A percentile compares a stretch with the other conserved stretches of the same genome.
Evolutionary conservation across 2,329 filamentous ascomycete genomes (phyloP).

Genomic region (Sporothrix dimorphospora): DNA sequence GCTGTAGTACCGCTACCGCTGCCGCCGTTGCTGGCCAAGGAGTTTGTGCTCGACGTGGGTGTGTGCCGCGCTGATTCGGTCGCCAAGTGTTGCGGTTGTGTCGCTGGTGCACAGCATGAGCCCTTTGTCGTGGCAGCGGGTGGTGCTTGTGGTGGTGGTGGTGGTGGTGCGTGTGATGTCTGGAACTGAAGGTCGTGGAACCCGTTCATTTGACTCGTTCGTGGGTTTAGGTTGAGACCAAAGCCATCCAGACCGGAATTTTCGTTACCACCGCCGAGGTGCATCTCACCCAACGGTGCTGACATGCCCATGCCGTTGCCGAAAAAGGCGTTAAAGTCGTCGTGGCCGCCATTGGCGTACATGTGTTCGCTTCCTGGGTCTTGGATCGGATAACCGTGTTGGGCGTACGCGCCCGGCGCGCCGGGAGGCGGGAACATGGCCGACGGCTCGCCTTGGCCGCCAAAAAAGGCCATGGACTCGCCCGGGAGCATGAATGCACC

Average conservation of each 20-base stretch:
- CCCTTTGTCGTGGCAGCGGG: slow-evolving; percentile 5
- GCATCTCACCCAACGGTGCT: slow-evolving; percentile 5
- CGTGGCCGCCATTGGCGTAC: slow-evolving; percentile 8
- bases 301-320: slow-evolving; percentile 17
- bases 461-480: not conserved
- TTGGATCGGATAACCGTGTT: slow-evolving; percentile 16
- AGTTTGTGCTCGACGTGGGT: slow-evolving; percentile 32
- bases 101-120: slow-evolving; percentile 30
- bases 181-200: slow-evolving; percentile 10
- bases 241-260: not conserved
- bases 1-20: slow-evolving; percentile 1
- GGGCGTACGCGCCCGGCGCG: not conserved
- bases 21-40: slow-evolving; percentile 28
- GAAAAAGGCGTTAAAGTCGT: slow-evolving; percentile 10
- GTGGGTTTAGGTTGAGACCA: not conserved
- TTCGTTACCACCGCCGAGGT: not conserved
- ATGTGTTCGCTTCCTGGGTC: slow-evolving; percentile 1
- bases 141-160: not conserved
- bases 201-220: slow-evolving; percentile 9
- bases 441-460: not conserved
- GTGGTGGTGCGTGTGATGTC: not conserved
- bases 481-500: slow-evolving; percentile 25
- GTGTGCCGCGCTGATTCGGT: slow-evolving; percentile 29
- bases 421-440: slow-evolving; percentile 19
- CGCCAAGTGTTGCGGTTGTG: slow-evolving; percentile 6